A percentile compares a stretch with the other conserved stretches of the same genome.
These are phyloP conservation scores for Pistacia atlantica DNA, from an alignment of 345 rosid genomes.

Conservation along the genomic window DNA sequence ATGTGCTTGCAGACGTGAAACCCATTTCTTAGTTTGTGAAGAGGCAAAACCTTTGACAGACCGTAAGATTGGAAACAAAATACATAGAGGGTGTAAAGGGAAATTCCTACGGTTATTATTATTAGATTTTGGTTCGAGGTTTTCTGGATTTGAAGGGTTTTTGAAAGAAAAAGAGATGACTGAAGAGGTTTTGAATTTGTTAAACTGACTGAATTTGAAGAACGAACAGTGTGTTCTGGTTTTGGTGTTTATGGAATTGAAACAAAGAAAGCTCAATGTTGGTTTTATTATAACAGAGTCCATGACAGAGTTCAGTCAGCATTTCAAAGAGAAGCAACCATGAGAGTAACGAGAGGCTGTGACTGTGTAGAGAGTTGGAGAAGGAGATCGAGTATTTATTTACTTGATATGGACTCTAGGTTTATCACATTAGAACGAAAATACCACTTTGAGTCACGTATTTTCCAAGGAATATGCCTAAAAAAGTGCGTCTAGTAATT, in stretches of 20 bases:
- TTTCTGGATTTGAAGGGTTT: slow-evolving; percentile 30
- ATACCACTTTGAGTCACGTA: background rate
- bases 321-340: slow-evolving; percentile 24
- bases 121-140: slow-evolving; percentile 18
- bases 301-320: slow-evolving; percentile 46
- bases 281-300: slow-evolving; percentile 43
- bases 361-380: slow-evolving; percentile 22
- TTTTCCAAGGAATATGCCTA: slow-evolving; percentile 28
- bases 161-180: slow-evolving; percentile 34
- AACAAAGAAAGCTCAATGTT: slow-evolving; percentile 28
- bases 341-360: background rate
- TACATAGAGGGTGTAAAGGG: slow-evolving; percentile 35
- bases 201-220: slow-evolving; percentile 27
- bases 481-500: background rate
- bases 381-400: background rate
- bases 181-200: slow-evolving; percentile 32
- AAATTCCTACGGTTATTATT: background rate
- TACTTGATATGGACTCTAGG: slow-evolving; percentile 18
- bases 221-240: slow-evolving; percentile 24
- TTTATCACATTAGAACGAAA: slow-evolving; percentile 38
- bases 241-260: slow-evolving; percentile 21
- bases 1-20: slow-evolving; percentile 43
- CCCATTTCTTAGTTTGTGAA: slow-evolving; percentile 54
- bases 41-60: slow-evolving; percentile 44
- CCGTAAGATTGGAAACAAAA: slow-evolving; percentile 43